phyloP scores from a whole-genome alignment of 352 stramenopile species.

The Phytophthora citricola region DNA sequence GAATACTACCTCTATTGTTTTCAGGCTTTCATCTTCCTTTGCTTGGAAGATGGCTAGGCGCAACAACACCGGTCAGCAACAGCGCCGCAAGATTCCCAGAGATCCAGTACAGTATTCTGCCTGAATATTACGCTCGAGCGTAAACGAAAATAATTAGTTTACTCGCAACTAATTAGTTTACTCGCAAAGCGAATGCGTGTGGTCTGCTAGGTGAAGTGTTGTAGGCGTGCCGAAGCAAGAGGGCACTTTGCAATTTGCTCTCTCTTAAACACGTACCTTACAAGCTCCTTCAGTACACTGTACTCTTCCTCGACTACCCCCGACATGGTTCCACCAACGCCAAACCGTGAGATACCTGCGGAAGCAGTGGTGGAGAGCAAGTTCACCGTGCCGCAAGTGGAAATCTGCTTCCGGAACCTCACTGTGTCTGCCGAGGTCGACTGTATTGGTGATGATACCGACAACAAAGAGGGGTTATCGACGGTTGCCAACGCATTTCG shows the following conservation, averaged over 20 bases:
- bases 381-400: constrained; percentile 18
- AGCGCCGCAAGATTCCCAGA: too few species aligned
- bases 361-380: background rate
- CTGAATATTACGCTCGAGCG: background rate
- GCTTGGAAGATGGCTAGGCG: too few species aligned
- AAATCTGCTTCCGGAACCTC: constrained; percentile 56
- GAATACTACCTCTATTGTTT: too few species aligned
- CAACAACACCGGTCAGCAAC: too few species aligned
- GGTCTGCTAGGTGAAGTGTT: background rate
- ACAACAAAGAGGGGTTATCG: constrained; percentile 27
- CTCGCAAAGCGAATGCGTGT: constrained; percentile 3
- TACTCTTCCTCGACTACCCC: background rate
- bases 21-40: too few species aligned
- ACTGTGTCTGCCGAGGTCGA: constrained; percentile 37
- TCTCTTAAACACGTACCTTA: background rate
- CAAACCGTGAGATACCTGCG: background rate
- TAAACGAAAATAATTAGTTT: background rate
- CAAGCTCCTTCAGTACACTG: too few species aligned
- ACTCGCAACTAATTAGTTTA: too few species aligned
- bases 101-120: too few species aligned
- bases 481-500: constrained; percentile 37
- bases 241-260: constrained; percentile 14
- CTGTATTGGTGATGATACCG: constrained; percentile 7
- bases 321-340: background rate
- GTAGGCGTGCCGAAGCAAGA: background rate